These are phyloP conservation scores for Pichia sp. DNA, from an alignment of 1,139 yeast genomes.

Conservation along the genomic window DNA sequence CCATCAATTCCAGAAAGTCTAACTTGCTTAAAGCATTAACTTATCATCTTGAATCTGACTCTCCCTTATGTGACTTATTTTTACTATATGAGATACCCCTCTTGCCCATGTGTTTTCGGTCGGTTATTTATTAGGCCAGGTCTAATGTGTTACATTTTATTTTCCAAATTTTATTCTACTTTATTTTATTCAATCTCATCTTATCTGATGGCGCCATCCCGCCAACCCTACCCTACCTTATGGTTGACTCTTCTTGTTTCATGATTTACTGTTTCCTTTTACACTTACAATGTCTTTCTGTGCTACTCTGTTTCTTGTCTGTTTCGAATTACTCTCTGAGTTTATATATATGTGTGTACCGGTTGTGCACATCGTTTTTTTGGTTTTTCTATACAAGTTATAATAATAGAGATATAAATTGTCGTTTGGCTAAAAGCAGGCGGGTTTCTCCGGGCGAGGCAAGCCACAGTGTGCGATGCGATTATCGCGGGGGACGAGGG, in stretches of 20 bases:
- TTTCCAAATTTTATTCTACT: too few species aligned
- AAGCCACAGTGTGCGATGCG: neutral
- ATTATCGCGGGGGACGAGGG: neutral
- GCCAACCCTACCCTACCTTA: neutral
- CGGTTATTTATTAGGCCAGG: neutral
- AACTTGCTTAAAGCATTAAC: neutral
- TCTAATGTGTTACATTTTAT: neutral
- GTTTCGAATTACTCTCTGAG: neutral
- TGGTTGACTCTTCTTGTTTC: neutral
- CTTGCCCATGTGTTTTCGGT: neutral
- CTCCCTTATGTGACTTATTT: neutral
- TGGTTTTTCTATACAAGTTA: neutral
- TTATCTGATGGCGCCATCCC: neutral
- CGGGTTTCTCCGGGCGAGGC: neutral
- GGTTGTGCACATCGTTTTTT: neutral
- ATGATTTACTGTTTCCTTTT: neutral
- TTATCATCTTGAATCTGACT: neutral
- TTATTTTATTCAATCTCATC: neutral
- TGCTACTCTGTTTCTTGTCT: neutral
- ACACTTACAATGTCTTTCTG: neutral
- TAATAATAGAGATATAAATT: neutral
- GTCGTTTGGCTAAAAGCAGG: neutral
- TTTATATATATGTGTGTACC: neutral
- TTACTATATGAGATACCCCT: constrained; percentile 1
- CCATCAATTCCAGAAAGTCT: neutral